Percentiles rank a stretch among this genome's conserved stretches.
These are phyloP conservation scores for Stemphylium lycopersici DNA, from an alignment of 2,329 filamentous ascomycete genomes.

Conservation along the genomic window DNA sequence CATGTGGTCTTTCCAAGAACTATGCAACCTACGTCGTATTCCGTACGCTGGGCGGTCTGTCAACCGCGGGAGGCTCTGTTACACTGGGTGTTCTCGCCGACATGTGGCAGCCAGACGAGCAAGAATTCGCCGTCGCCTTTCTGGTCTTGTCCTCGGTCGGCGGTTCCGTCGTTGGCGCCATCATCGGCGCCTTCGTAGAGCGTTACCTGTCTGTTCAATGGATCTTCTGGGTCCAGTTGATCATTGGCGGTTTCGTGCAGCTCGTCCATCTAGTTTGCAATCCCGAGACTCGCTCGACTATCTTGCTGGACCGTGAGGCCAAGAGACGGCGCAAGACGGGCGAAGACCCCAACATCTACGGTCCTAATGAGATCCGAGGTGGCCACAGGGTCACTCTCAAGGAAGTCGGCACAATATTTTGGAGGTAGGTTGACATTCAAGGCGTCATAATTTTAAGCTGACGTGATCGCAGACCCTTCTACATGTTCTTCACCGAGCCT, in stretches of 20 bases:
- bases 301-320: constrained; percentile 77
- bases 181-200: constrained; percentile 62
- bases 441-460: not conserved
- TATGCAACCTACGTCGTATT: constrained; percentile 53
- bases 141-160: constrained; percentile 64
- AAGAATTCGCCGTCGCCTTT: constrained; percentile 66
- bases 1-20: constrained; percentile 52
- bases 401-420: constrained; percentile 57
- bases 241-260: constrained; percentile 74
- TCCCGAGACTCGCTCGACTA: constrained; percentile 75
- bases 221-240: constrained; percentile 81
- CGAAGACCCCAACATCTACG: constrained; percentile 66
- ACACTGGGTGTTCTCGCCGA: constrained; percentile 70
- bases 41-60: constrained; percentile 62
- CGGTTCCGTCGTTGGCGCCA: constrained; percentile 61
- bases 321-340: constrained; percentile 71
- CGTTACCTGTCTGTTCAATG: constrained; percentile 41
- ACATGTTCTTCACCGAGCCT: constrained; percentile 75
- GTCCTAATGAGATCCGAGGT: constrained; percentile 67
- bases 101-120: constrained; percentile 63
- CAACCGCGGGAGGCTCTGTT: constrained; percentile 67
- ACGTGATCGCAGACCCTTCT: constrained; percentile 63
- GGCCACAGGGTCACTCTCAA: constrained; percentile 49
- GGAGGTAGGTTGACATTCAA: constrained; percentile 15
- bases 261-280: constrained; percentile 70